These are phyloP conservation scores for Debaryomyces tyrocola DNA, from an alignment of 805 yeast species.

Conservation along the genomic window DNA sequence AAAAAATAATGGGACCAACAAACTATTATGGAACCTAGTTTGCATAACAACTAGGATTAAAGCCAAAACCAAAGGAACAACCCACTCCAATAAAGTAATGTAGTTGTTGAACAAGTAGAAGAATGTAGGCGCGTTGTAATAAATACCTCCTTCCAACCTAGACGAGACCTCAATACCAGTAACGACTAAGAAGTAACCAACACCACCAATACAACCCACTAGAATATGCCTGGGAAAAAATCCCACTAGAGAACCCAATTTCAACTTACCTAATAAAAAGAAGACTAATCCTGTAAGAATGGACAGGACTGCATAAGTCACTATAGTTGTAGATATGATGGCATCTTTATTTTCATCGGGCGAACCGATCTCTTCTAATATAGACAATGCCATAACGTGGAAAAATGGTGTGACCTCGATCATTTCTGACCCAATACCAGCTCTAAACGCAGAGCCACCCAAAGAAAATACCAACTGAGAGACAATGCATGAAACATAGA, in stretches of 20 bases:
- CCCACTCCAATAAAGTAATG: slow-evolving; percentile 51
- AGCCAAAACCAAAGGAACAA: slow-evolving; percentile 67
- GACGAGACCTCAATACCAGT: slow-evolving; percentile 94
- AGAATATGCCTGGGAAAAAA: slow-evolving; percentile 95
- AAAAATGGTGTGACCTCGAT: slow-evolving; percentile 98
- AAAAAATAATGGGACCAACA: slow-evolving; percentile 80
- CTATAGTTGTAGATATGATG: slow-evolving; percentile 80
- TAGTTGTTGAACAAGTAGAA: slow-evolving; percentile 44
- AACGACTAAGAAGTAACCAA: slow-evolving; percentile 85
- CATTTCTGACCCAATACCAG: slow-evolving; percentile 98
- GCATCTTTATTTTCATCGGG: slow-evolving; percentile 45
- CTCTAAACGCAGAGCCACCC: slow-evolving; percentile 86
- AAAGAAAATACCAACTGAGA: slow-evolving; percentile 85
- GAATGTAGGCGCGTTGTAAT: slow-evolving; percentile 61
- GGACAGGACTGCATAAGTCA: slow-evolving; percentile 80
- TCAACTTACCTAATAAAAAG: slow-evolving; percentile 71
- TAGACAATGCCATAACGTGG: slow-evolving; percentile 86
- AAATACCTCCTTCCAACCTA: slow-evolving; percentile 70
- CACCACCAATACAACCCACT: slow-evolving; percentile 98
- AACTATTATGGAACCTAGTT: slow-evolving; percentile 56
- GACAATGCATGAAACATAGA: slow-evolving; percentile 86
- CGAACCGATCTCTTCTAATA: slow-evolving; percentile 56
- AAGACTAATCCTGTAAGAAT: slow-evolving; percentile 85
- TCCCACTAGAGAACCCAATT: slow-evolving; percentile 83
- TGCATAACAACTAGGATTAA: slow-evolving; percentile 56